Conservation (phyloP, 2,329 filamentous ascomycete genomes). For the Fusarium sp. region DNA sequence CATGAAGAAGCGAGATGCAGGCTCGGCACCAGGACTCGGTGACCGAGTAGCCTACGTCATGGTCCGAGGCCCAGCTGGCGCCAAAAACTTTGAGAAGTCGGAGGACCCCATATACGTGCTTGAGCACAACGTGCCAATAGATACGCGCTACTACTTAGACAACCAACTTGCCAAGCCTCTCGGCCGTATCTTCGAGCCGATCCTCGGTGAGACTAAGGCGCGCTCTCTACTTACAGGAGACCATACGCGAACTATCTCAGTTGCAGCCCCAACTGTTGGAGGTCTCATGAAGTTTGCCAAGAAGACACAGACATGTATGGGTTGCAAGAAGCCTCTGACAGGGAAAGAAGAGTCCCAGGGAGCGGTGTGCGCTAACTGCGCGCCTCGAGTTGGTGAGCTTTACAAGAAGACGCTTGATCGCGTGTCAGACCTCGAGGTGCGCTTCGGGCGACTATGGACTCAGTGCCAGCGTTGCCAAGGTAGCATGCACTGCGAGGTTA, state of each 20-base stretch:
- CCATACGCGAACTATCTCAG: constrained; percentile 93
- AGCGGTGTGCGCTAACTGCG: constrained; percentile 89
- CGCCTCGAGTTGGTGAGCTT: constrained; percentile 87
- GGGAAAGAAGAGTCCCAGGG: constrained; percentile 83
- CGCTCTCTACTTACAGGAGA: constrained; percentile 88
- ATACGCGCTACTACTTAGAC: constrained; percentile 98
- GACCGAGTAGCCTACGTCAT: constrained; percentile 99
- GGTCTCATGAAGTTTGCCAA: constrained; percentile 99
- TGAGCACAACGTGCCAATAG: constrained; percentile 97
- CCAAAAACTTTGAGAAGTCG: constrained; percentile 96
- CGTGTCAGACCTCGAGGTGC: constrained; percentile 91
- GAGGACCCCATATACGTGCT: constrained; percentile 98
- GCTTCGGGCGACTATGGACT: constrained; percentile 95
- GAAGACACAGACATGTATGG: constrained; percentile 98
- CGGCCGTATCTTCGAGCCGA: constrained; percentile 96
- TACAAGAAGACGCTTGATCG: constrained; percentile 92
- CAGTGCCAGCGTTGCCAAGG: constrained; percentile 98
- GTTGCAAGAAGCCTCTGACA: constrained; percentile 95
- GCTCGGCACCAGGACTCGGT: constrained; percentile 90
- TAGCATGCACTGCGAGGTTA: constrained; percentile 98
- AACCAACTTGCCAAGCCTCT: constrained; percentile 98
- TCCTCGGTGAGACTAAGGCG: constrained; percentile 92
- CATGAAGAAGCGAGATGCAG: constrained; percentile 97
- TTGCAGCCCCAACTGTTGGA: constrained; percentile 90
- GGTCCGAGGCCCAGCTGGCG: constrained; percentile 87